Percentiles rank a stretch among this genome's conserved stretches.
These are phyloP conservation scores for Fraxinus albicans DNA, from an alignment of 305 asterid species.

Conservation along the genomic window DNA sequence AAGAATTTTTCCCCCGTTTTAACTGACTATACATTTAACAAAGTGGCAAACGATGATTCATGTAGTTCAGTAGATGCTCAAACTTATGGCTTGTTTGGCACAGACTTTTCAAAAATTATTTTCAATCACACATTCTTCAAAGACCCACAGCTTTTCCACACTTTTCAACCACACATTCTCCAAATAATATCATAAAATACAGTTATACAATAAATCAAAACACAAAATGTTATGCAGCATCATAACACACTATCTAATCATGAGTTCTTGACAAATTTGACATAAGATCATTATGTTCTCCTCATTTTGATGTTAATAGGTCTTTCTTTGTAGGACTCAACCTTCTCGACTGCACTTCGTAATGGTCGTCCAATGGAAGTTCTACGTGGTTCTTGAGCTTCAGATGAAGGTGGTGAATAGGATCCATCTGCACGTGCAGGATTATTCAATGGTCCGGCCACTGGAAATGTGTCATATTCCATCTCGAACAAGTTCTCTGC, in stretches of 20 bases:
- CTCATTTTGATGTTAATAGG: conserved; percentile 74
- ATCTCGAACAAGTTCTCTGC: conserved; percentile 53
- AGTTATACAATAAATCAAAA: not conserved
- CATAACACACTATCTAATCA: not conserved
- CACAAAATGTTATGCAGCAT: not conserved
- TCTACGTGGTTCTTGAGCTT: conserved; percentile 40
- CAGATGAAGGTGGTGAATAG: conserved; percentile 17
- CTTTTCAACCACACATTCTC: not conserved
- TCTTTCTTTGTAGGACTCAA: conserved; percentile 68
- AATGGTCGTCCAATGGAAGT: conserved; percentile 53
- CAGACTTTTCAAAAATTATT: not conserved
- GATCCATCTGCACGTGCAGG: conserved; percentile 24
- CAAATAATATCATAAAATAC: not conserved
- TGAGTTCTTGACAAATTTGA: not conserved
- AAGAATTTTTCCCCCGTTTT: not conserved
- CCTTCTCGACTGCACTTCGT: conserved; percentile 68
- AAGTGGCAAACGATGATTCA: not conserved
- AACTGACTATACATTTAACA: not conserved
- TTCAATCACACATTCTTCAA: not conserved
- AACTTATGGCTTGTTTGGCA: not conserved
- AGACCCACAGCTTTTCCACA: not conserved
- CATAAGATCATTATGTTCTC: conserved; percentile 40
- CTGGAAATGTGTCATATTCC: conserved; percentile 35
- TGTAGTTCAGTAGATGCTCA: not conserved
- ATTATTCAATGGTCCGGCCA: conserved; percentile 16